Percentiles rank a stretch among this genome's conserved stretches.
phyloP scores from a whole-genome alignment of 305 asterid species.

The Ruellia speciosa region DNA sequence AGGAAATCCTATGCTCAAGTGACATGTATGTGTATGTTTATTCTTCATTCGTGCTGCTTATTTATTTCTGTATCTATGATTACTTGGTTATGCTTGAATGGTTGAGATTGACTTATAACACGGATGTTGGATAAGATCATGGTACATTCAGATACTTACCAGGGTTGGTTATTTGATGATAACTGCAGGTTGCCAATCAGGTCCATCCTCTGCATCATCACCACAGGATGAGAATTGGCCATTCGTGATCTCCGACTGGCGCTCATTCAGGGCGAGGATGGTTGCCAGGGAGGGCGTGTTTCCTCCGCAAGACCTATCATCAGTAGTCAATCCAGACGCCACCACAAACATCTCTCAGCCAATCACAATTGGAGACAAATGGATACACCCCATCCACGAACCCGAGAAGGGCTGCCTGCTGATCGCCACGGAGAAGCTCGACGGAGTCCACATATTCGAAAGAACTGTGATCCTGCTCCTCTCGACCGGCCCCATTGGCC shows the following conservation, averaged over 20 bases:
- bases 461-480: slow-evolving; percentile 62
- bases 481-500: slow-evolving; percentile 60
- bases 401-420: slow-evolving; percentile 69
- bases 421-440: slow-evolving; percentile 66
- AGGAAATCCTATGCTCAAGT: slow-evolving; percentile 27
- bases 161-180: no score
- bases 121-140: no score
- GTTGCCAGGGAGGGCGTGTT: slow-evolving; percentile 31
- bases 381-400: slow-evolving; percentile 72
- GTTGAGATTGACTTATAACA: no score
- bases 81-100: no score
- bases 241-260: slow-evolving; percentile 50
- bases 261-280: slow-evolving; percentile 61
- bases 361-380: slow-evolving; percentile 40
- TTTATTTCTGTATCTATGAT: no score
- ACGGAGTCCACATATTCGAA: slow-evolving; percentile 82
- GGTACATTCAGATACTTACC: no score
- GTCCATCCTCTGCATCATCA: slow-evolving; percentile 28
- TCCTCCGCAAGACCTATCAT: no score
- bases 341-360: slow-evolving; percentile 16
- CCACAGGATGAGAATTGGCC: slow-evolving; percentile 13
- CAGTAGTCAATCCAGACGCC: no score
- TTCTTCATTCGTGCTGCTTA: no score
- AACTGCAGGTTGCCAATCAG: slow-evolving; percentile 40
- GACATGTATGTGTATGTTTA: no score